phyloP scores from a whole-genome alignment of 169 alveolate species.

The Besnoitia besnoiti region DNA sequence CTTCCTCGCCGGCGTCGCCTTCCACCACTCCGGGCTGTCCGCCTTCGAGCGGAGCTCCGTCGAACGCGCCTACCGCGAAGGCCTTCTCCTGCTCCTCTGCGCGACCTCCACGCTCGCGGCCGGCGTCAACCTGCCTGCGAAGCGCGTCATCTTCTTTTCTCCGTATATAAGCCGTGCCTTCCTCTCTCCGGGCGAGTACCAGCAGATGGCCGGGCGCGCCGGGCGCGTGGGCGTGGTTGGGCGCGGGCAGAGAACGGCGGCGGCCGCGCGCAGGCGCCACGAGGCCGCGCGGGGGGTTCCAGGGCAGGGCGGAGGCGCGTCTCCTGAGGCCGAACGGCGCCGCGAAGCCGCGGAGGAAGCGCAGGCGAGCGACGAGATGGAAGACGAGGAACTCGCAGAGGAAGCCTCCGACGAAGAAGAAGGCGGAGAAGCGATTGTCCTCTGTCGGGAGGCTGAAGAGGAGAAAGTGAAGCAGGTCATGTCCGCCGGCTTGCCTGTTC shows the following conservation, averaged over 20 bases:
- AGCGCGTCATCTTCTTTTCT: constrained; percentile 75
- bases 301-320: too few relatives aligned
- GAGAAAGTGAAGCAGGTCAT: constrained; percentile 13
- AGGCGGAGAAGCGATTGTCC: constrained; percentile 21
- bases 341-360: too few relatives aligned
- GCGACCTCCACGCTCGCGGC: constrained; percentile 86
- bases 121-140: constrained; percentile 84
- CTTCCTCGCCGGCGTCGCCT: constrained; percentile 73
- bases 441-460: constrained; percentile 22
- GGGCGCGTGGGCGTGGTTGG: constrained; percentile 56
- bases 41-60: constrained; percentile 72
- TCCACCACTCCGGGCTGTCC: constrained; percentile 80
- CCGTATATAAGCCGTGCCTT: constrained; percentile 72
- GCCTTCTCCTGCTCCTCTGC: constrained; percentile 71
- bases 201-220: constrained; percentile 85
- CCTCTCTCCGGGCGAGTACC: constrained; percentile 70
- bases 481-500: not conserved
- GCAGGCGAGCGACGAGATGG: not conserved
- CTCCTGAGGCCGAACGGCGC: too few relatives aligned
- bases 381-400: not conserved
- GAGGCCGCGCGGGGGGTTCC: too few relatives aligned
- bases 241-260: constrained; percentile 69
- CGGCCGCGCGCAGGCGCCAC: constrained; percentile 72
- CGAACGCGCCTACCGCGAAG: constrained; percentile 72
- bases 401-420: not conserved